phyloP scores from a whole-genome alignment of 176 grass and related monocot genomes.

The Oryza officinalis region DNA sequence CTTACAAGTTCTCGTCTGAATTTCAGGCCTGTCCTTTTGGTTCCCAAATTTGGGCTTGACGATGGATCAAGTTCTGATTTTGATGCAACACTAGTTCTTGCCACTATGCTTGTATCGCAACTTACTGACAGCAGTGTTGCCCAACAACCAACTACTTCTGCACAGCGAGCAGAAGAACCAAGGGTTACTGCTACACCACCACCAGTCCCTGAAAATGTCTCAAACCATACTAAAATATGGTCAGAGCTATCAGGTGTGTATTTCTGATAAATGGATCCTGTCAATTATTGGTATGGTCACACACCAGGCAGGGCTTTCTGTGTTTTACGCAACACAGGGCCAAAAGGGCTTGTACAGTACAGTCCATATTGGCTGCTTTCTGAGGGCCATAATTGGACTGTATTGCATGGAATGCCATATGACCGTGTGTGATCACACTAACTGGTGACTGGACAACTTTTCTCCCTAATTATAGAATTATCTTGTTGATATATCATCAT shows the following conservation, averaged over 20 bases:
- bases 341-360: conserved; percentile 15
- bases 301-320: conserved; percentile 21
- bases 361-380: conserved; percentile 23
- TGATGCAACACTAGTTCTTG: conserved; percentile 75
- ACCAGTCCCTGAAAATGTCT: conserved; percentile 55
- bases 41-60: conserved; percentile 75
- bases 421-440: conserved; percentile 30
- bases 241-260: conserved; percentile 83
- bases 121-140: conserved; percentile 45
- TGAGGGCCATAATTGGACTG: conserved; percentile 19
- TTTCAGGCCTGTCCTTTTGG: conserved; percentile 74
- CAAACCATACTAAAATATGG: conserved; percentile 91
- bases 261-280: conserved; percentile 35
- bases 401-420: conserved; percentile 23
- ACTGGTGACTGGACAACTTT: conserved; percentile 21
- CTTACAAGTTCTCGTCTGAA: background rate
- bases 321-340: background rate
- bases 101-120: conserved; percentile 87
- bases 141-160: conserved; percentile 47
- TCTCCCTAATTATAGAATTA: conserved; percentile 17
- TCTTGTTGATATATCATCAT: conserved; percentile 32
- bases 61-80: conserved; percentile 78
- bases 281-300: conserved; percentile 17
- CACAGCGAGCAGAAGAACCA: conserved; percentile 46
- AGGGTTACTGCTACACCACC: conserved; percentile 53